These are phyloP conservation scores for Akanthomyces uredinophilus DNA, from an alignment of 2,329 filamentous ascomycete genomes.

Conservation along the genomic window DNA sequence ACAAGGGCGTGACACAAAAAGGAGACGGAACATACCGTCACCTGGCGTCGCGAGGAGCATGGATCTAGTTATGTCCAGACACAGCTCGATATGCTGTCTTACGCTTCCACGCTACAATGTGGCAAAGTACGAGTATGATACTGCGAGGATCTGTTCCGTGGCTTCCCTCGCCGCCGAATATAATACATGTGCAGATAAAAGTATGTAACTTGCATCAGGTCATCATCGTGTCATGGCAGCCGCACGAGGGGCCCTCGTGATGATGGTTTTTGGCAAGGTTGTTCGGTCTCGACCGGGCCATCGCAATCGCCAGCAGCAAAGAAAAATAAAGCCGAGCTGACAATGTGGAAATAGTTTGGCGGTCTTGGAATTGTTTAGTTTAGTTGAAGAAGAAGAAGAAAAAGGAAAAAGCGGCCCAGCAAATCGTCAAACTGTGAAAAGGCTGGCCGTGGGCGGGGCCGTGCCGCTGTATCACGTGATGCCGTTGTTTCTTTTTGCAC, in stretches of 20 bases:
- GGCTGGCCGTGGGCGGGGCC: not conserved
- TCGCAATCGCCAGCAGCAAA: constrained; percentile 46
- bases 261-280: constrained; percentile 64
- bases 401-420: constrained; percentile 20
- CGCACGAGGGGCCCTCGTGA: constrained; percentile 61
- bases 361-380: constrained; percentile 33
- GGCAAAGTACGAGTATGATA: not conserved
- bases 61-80: not conserved
- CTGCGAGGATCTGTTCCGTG: not conserved
- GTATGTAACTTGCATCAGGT: constrained; percentile 61
- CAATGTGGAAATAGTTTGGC: constrained; percentile 37
- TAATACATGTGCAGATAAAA: not conserved
- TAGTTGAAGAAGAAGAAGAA: constrained; percentile 26
- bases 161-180: not conserved
- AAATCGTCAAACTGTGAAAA: constrained; percentile 20
- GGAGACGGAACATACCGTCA: constrained; percentile 11
- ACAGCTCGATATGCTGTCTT: not conserved
- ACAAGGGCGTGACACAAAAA: not conserved
- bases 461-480: constrained; percentile 7
- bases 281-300: constrained; percentile 52
- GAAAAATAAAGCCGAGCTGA: constrained; percentile 27
- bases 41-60: not conserved
- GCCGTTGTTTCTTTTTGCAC: not conserved
- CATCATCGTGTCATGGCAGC: constrained; percentile 64
- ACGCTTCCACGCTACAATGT: not conserved